A percentile compares a stretch with the other conserved stretches of the same genome.
These are phyloP conservation scores for Claviceps digitariae DNA, from an alignment of 2,329 filamentous ascomycete species.

Conservation along the genomic window DNA sequence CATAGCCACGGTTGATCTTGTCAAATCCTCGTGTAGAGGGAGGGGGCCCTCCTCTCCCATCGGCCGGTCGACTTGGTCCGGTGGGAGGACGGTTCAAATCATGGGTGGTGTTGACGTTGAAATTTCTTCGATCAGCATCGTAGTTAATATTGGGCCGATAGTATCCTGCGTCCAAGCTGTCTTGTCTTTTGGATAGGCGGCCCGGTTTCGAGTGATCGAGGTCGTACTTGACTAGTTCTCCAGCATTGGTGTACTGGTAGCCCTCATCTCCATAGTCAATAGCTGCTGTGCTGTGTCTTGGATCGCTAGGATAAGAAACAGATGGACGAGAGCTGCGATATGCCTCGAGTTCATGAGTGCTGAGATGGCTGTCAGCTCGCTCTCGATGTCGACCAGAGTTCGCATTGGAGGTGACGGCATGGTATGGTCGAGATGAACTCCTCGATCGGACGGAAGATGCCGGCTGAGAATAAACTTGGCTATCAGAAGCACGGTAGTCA, in stretches of 20 bases:
- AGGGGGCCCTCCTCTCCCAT: constrained; percentile 41
- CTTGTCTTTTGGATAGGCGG: constrained; percentile 28
- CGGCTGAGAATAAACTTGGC: constrained; percentile 41
- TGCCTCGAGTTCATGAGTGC: constrained; percentile 26
- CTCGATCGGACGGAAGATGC: constrained; percentile 41
- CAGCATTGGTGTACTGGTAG: constrained; percentile 51
- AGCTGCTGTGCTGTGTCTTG: constrained; percentile 28
- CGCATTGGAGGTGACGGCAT: constrained; percentile 35
- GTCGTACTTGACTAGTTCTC: constrained; percentile 48
- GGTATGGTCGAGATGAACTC: constrained; percentile 33
- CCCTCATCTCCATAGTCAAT: constrained; percentile 44
- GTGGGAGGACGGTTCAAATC: constrained; percentile 32
- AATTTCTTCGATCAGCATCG: constrained; percentile 29
- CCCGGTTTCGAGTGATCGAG: constrained; percentile 36
- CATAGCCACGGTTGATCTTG: constrained; percentile 45
- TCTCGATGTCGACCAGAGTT: constrained; percentile 37
- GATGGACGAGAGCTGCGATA: constrained; percentile 35
- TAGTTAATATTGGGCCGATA: constrained; percentile 42
- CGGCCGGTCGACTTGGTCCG: constrained; percentile 21
- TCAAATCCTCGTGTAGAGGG: constrained; percentile 59
- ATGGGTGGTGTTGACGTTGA: constrained; percentile 31
- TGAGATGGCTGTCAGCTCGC: constrained; percentile 30
- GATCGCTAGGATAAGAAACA: constrained; percentile 29
- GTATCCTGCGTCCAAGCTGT: constrained; percentile 42
- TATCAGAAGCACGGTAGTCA: constrained; percentile 37